Base-by-base conservation (phyloP, 352 stramenopile genomes). In the Globisporangium heterothallicum region DNA sequence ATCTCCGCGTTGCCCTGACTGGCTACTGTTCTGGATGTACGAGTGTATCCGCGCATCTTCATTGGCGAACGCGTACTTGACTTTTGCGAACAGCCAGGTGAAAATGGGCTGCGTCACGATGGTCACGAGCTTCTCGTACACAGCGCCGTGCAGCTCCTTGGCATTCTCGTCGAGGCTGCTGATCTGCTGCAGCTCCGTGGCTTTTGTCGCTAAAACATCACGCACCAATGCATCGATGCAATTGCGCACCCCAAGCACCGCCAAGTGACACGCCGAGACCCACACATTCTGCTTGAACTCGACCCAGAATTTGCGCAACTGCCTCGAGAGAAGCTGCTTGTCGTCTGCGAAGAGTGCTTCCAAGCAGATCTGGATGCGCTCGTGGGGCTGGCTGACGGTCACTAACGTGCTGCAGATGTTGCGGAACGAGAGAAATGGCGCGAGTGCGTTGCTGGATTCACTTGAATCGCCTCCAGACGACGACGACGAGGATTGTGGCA, bases 341-440 rank as follows among this genome's bases (percentile, higher is more conserved):
- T 78, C 72, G 45, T 82, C 68, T 0, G 66, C 62, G 18, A 83
- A 74, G 22, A 83, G 45, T n/a, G 62, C 62, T 42, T 85, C 74
- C 1, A 83, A 58, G 3, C 63, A 61, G 30, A 81, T 70, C 35
- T 78, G 34, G 8, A 81, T 42, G 14, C 74, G 70, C 22, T 76
- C 69, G 0, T 34, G 50, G 6, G 53, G 43, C 2, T 61, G 36
- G 4, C 59, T 38, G 1, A 85, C 66, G 0, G 62, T 62, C 8
- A 63, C 56, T 6, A 79, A 42, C 16, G 77, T 52, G 1, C 65
- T 58, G 50, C 74, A 85, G n/a, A 75, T 69, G 42, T 72, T 51
- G 45, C 58, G 64, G 51, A 83, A 85, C 14, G 72, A 74, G n/a
- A 83, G 52, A 22, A 81, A 71, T 2, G 49, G 29, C 34, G 61